phyloP scores from a whole-genome alignment of 129 eudicot genomes.

The carrot (Daucus carota) region DNA sequence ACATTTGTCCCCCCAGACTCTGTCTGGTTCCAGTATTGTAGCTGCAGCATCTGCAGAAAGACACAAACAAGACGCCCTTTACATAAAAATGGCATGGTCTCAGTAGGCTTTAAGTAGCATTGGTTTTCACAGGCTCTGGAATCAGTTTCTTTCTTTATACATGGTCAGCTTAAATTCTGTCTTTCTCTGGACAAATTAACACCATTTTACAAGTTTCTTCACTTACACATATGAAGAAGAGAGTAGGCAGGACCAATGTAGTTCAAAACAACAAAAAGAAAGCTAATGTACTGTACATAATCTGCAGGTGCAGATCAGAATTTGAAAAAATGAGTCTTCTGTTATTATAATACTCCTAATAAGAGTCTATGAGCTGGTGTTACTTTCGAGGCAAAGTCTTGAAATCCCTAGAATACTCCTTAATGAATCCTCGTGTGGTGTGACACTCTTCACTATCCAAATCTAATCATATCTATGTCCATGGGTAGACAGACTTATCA shows the following conservation, averaged over 20 bases:
- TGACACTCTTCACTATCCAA: not conserved
- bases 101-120: not conserved
- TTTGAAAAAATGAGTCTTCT: not conserved
- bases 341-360: not conserved
- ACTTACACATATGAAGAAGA: not conserved
- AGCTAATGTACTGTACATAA: not conserved
- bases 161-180: not conserved
- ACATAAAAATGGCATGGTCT: not conserved
- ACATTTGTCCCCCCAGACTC: conserved; percentile 79
- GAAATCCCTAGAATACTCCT: not conserved
- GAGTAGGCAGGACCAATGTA: not conserved
- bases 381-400: not conserved
- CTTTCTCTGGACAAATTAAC: conserved; percentile 5
- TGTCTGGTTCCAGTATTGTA: conserved; percentile 33
- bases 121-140: not conserved
- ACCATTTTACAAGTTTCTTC: conserved; percentile 2
- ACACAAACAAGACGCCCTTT: conserved; percentile 9
- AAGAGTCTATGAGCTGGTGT: not conserved
- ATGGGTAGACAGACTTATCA: too few relatives aligned
- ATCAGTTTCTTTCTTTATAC: not conserved
- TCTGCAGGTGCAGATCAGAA: not conserved
- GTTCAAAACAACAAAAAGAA: not conserved
- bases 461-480: not conserved
- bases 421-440: conserved; percentile 4
- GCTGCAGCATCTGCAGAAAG: conserved; percentile 19